A percentile compares a stretch with the other conserved stretches of the same genome.
These are phyloP conservation scores for Dipteronia sinensis DNA, from an alignment of 345 rosid genomes.

Conservation along the genomic window DNA sequence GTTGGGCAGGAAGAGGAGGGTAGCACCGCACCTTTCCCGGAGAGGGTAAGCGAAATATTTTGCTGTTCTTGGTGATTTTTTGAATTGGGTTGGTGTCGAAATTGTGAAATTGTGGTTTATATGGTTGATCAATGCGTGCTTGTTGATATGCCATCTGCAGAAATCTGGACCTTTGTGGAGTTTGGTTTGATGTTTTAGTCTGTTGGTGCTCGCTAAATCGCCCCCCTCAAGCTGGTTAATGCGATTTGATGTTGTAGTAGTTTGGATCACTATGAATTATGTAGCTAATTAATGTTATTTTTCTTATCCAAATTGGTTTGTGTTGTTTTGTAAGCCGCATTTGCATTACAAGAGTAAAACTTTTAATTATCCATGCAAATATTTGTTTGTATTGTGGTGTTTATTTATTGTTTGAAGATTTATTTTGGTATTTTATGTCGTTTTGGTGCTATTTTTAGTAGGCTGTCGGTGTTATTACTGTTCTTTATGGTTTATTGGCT, in stretches of 20 bases:
- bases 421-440: background rate
- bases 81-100: slow-evolving; percentile 2
- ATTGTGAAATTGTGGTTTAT: background rate
- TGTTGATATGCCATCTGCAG: background rate
- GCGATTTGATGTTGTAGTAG: background rate
- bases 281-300: background rate
- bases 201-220: background rate
- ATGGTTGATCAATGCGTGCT: background rate
- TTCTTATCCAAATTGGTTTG: background rate
- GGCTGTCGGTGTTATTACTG: background rate
- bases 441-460: background rate
- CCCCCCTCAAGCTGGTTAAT: background rate
- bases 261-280: background rate
- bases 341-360: background rate
- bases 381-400: background rate
- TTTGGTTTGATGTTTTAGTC: background rate
- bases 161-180: slow-evolving; percentile 1
- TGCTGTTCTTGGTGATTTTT: background rate
- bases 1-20: slow-evolving; percentile 91
- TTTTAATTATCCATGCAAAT: background rate
- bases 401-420: background rate
- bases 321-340: background rate
- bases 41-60: slow-evolving; percentile 50
- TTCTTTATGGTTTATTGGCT: background rate
- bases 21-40: slow-evolving; percentile 85